Conservation (phyloP, 2,329 filamentous ascomycete genomes). For the Penicillium sp. region DNA sequence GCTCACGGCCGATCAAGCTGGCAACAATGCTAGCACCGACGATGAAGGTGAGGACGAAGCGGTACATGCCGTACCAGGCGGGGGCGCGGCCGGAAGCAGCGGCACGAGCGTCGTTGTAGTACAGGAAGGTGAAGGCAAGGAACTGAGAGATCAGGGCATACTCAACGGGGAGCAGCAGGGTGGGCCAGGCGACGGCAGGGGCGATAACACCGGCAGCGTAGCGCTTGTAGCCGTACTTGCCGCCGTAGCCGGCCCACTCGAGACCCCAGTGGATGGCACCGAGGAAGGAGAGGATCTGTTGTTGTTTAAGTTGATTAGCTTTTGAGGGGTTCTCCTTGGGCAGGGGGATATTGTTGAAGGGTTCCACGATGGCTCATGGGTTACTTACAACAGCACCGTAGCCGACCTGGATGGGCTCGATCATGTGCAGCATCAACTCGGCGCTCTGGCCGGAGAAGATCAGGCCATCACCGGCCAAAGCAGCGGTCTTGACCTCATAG, state of each 20-base stretch:
- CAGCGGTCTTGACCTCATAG: constrained; percentile 67
- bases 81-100: constrained; percentile 69
- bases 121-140: constrained; percentile 71
- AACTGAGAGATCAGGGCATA: constrained; percentile 82
- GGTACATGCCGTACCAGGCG: constrained; percentile 77
- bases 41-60: constrained; percentile 83
- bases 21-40: constrained; percentile 74
- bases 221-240: constrained; percentile 62
- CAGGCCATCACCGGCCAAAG: constrained; percentile 52
- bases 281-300: constrained; percentile 89
- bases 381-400: constrained; percentile 70
- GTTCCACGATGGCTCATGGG: no score
- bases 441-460: constrained; percentile 64
- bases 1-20: constrained; percentile 71
- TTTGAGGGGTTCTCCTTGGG: no score
- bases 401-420: constrained; percentile 82
- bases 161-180: constrained; percentile 71
- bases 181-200: constrained; percentile 79
- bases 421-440: constrained; percentile 58
- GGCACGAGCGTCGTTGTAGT: constrained; percentile 72
- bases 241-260: constrained; percentile 66
- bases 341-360: no score
- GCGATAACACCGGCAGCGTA: constrained; percentile 76
- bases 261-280: constrained; percentile 91
- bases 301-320: no score